Evolutionary conservation across 371 early-diverging fungal genomes (phyloP).

Genomic region (Mortierella sp.): DNA sequence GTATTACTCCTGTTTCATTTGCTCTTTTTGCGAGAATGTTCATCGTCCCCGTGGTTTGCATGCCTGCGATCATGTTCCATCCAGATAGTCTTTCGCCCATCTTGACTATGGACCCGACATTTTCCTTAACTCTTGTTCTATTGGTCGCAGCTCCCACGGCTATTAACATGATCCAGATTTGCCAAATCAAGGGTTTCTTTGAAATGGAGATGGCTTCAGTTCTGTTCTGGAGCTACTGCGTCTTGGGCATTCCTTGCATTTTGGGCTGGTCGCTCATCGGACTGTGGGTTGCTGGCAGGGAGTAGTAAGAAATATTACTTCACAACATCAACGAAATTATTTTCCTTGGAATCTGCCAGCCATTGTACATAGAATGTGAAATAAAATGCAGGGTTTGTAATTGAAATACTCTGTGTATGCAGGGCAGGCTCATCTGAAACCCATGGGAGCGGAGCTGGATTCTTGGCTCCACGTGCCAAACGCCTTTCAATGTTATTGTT

Average conservation of each 20-base stretch:
- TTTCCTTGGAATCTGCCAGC: too few relatives aligned
- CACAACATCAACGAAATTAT: too few relatives aligned
- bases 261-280: slow-evolving; percentile 64
- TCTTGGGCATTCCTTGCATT: slow-evolving; percentile 67
- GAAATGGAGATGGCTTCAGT: slow-evolving; percentile 72
- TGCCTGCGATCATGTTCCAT: slow-evolving; percentile 63
- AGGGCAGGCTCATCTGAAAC: too few relatives aligned
- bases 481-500: too few relatives aligned
- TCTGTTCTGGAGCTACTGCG: slow-evolving; percentile 73
- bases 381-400: neutral
- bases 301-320: slow-evolving; percentile 4
- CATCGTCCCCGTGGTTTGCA: slow-evolving; percentile 61
- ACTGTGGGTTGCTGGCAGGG: slow-evolving; percentile 53
- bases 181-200: slow-evolving; percentile 68
- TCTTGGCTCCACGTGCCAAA: too few relatives aligned
- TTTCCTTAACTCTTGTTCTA: slow-evolving; percentile 65
- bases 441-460: too few relatives aligned
- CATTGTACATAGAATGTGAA: neutral
- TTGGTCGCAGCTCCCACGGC: slow-evolving; percentile 71
- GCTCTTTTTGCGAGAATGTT: slow-evolving; percentile 65
- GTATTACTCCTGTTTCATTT: slow-evolving; percentile 56
- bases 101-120: slow-evolving; percentile 68
- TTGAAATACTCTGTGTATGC: too few relatives aligned
- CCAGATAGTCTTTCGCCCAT: slow-evolving; percentile 58
- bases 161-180: slow-evolving; percentile 70